A percentile compares a stretch with the other conserved stretches of the same genome.
Evolutionary conservation across 179 eudicot genomes (phyloP).

Genomic region (Corrigiola litoralis): DNA sequence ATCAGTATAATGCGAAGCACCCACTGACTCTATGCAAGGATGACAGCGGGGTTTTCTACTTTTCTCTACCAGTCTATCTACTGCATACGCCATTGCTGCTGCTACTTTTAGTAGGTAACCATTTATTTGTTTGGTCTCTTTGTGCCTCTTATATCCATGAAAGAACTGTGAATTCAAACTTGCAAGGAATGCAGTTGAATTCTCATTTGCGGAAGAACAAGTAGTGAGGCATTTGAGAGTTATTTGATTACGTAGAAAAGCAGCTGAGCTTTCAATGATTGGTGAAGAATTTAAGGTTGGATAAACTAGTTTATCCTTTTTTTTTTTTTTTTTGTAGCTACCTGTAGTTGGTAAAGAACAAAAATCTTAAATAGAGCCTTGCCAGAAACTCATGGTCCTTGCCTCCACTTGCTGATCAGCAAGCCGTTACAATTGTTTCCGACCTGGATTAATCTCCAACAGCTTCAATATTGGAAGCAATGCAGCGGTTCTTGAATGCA

Average conservation of each 20-base stretch:
- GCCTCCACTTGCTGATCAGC: constrained; percentile 41
- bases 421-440: constrained; percentile 64
- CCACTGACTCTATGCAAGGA: constrained; percentile 86
- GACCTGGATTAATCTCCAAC: constrained; percentile 86
- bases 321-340: too few species aligned
- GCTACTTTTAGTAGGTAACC: constrained; percentile 58
- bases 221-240: constrained; percentile 42
- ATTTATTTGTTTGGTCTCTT: neutral
- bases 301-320: neutral
- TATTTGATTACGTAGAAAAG: constrained; percentile 27
- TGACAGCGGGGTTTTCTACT: constrained; percentile 88
- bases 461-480: constrained; percentile 57
- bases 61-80: constrained; percentile 79
- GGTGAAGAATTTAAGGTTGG: neutral
- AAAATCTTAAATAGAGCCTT: too few species aligned
- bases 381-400: too few species aligned
- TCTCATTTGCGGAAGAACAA: constrained; percentile 53
- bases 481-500: constrained; percentile 78
- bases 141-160: neutral
- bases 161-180: constrained; percentile 70
- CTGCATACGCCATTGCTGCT: constrained; percentile 71
- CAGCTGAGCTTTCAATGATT: constrained; percentile 1
- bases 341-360: too few species aligned
- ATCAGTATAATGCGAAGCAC: constrained; percentile 59
- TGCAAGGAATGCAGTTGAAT: constrained; percentile 57